Evolutionary conservation across 2,329 filamentous ascomycete genomes (phyloP).

Genomic region (Penicillium sp.): DNA sequence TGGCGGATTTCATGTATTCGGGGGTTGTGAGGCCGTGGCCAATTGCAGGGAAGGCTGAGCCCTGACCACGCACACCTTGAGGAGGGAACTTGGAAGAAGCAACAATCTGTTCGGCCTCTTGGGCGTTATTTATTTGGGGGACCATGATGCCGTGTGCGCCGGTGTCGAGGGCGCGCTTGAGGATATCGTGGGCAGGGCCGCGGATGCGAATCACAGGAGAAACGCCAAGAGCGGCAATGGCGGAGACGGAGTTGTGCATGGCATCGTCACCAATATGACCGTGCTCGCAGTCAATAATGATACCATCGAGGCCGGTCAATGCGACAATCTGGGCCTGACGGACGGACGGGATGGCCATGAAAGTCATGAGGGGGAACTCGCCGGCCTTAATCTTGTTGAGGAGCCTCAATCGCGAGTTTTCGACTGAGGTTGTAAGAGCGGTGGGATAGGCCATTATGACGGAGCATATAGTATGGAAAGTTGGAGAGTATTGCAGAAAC

Average conservation of each 20-base stretch:
- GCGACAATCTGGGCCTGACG: constrained; percentile 57
- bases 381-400: constrained; percentile 46
- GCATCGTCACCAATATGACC: constrained; percentile 31
- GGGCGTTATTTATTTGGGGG: constrained; percentile 50
- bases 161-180: constrained; percentile 28
- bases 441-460: constrained; percentile 28
- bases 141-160: constrained; percentile 48
- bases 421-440: constrained; percentile 32
- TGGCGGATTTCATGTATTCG: constrained; percentile 37
- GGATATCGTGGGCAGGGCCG: constrained; percentile 21
- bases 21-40: constrained; percentile 35
- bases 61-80: constrained; percentile 30
- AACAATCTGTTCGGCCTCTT: constrained; percentile 37
- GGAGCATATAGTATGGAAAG: background rate
- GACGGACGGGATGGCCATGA: constrained; percentile 50
- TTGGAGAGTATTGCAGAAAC: no score
- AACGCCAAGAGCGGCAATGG: constrained; percentile 26
- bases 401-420: constrained; percentile 46
- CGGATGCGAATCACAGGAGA: constrained; percentile 27
- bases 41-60: constrained; percentile 30
- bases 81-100: constrained; percentile 32
- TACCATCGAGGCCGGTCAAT: constrained; percentile 62
- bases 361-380: constrained; percentile 50
- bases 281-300: constrained; percentile 54
- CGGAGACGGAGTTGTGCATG: constrained; percentile 30